Evolutionary conservation across 73 alveolate genomes (phyloP), one percentile per base, ranked within the genome.

Genomic region (Paraurostyla sp.): DNA sequence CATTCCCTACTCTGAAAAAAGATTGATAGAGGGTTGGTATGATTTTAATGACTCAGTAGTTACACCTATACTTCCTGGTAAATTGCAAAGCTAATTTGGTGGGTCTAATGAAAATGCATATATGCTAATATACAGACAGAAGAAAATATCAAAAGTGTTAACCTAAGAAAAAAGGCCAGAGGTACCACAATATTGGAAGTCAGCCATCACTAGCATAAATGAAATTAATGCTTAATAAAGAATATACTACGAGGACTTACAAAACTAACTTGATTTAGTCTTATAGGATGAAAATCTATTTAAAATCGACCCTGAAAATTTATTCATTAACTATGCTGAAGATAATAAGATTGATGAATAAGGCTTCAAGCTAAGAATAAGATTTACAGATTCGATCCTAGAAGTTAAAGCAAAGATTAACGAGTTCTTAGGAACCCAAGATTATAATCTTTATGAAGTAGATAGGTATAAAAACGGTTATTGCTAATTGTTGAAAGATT

Each of bases 41-140:
- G 99, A 98, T 81, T 98, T 98, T 84, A 95, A 98, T 85, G 99
- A 98, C 88, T 86, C 98, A 0, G 40, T 92, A 2, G 98, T 98
- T 23, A 87, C 96, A 0, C 96, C 99, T 0, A 96, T 98, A 62
- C 93, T 93, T 0, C 91, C 97, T 9, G 98, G 98, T 29, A 96
- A 95, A 52, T 80, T 98, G 0, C 89, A 94, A 78, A 87, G 94
- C 71, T 91, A 93, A 42, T 98, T 96, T 87, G 98, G 98, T 54
- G 84, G 89, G 16, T 98, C 99, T 20, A 89, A 91, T 35, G 98
- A 97, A 68, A 97, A 96, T 96, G 99, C 99, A 0, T 98, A 97
- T 73, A 98, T 97, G 91, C 81, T 97, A 54, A 85, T 97, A 45
- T 98, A 97, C 89, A 88, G 98, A 52, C 83, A 91, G 65, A 90